These are phyloP conservation scores for Trametes cingulata DNA, from an alignment of 768 basidiomycete species.

Conservation along the genomic window DNA sequence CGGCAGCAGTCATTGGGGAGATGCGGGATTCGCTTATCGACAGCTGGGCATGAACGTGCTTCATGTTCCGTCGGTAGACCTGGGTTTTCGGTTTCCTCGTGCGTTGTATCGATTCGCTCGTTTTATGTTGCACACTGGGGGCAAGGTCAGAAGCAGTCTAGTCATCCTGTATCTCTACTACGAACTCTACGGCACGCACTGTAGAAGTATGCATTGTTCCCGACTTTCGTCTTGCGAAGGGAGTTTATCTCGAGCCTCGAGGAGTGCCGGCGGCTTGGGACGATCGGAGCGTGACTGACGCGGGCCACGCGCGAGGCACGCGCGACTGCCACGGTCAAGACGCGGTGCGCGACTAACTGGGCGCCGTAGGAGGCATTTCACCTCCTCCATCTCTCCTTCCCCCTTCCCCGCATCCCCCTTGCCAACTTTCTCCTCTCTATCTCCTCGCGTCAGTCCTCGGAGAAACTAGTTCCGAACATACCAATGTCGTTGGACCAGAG, in stretches of 20 bases:
- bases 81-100: conserved; percentile 1
- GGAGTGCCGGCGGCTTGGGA: not conserved
- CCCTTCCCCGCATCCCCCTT: not conserved
- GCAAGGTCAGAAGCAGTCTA: conserved; percentile 16
- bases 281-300: conserved; percentile 9
- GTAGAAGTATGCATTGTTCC: conserved; percentile 3
- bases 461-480: conserved; percentile 1
- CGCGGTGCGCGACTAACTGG: conserved; percentile 9
- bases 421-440: not conserved
- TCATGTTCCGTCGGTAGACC: not conserved
- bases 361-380: not conserved
- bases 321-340: conserved; percentile 1
- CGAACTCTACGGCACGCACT: conserved; percentile 1
- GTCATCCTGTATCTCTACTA: conserved; percentile 18
- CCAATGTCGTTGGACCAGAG: conserved; percentile 8
- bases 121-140: conserved; percentile 14
- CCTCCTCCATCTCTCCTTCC: not conserved
- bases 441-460: not conserved
- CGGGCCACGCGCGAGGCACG: conserved; percentile 19
- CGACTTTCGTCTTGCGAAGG: not conserved
- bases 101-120: conserved; percentile 14
- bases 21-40: conserved; percentile 63
- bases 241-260: not conserved
- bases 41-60: conserved; percentile 74
- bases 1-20: conserved; percentile 55